phyloP scores from a whole-genome alignment of 2,329 filamentous ascomycete genomes.

The Emergomyces africanus region DNA sequence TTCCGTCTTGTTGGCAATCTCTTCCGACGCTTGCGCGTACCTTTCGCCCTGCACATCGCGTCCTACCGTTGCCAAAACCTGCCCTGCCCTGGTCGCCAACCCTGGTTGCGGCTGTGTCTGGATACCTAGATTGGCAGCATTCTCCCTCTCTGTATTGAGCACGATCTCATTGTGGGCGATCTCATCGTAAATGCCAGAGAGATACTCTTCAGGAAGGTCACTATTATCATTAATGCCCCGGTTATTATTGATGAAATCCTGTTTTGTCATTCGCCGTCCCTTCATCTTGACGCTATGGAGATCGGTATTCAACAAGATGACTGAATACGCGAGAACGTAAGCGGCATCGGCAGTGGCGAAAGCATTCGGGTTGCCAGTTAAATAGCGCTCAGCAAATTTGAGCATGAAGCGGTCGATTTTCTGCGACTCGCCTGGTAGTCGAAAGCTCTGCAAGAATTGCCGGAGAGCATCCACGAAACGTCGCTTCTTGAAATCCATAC shows the following conservation, averaged over 20 bases:
- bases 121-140: slow-evolving; percentile 65
- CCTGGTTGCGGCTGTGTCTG: slow-evolving; percentile 48
- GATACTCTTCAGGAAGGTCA: slow-evolving; percentile 85
- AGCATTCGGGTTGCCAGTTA: slow-evolving; percentile 87
- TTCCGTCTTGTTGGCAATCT: slow-evolving; percentile 69
- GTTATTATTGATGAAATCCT: slow-evolving; percentile 99
- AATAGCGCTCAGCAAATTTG: slow-evolving; percentile 95
- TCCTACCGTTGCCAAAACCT: slow-evolving; percentile 82
- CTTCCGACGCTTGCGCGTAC: slow-evolving; percentile 87
- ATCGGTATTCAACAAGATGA: slow-evolving; percentile 94
- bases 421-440: slow-evolving; percentile 87
- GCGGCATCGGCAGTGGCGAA: slow-evolving; percentile 98
- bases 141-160: slow-evolving; percentile 79
- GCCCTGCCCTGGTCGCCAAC: slow-evolving; percentile 70
- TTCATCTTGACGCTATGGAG: slow-evolving; percentile 81
- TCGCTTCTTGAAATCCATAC: slow-evolving; percentile 84
- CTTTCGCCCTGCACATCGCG: slow-evolving; percentile 86
- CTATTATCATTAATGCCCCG: slow-evolving; percentile 94
- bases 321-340: slow-evolving; percentile 90
- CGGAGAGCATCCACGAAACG: slow-evolving; percentile 87
- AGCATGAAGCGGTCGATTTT: slow-evolving; percentile 99
- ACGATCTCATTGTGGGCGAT: slow-evolving; percentile 89
- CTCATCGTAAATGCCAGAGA: slow-evolving; percentile 80
- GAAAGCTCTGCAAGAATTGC: slow-evolving; percentile 87
- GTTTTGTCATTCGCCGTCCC: slow-evolving; percentile 74